phyloP scores from a whole-genome alignment of 768 basidiomycete genomes.

The Hydnomerulius pinastri region DNA sequence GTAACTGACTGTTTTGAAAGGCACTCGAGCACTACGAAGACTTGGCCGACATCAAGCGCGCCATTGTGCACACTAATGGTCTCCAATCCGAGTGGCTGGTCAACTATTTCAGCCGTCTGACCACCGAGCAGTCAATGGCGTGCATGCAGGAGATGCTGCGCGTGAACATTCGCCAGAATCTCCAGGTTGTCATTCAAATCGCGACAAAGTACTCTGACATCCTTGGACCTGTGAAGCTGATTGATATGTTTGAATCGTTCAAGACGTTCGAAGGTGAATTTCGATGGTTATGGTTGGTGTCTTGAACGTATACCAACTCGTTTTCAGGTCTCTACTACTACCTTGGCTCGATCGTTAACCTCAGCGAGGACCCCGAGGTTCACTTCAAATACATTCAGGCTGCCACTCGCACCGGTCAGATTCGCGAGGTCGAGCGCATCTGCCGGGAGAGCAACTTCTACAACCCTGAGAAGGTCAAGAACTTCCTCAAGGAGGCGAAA shows the following conservation, averaged over 20 bases:
- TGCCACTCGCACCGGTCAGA: conserved; percentile 95
- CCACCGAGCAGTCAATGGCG: conserved; percentile 95
- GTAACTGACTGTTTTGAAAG: conserved; percentile 42
- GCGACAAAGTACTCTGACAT: conserved; percentile 99
- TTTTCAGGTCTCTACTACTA: conserved; percentile 90
- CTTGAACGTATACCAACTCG: neutral
- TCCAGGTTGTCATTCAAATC: conserved; percentile 95
- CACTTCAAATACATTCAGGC: conserved; percentile 99
- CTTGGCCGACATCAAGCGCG: conserved; percentile 97
- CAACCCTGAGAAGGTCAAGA: conserved; percentile 99
- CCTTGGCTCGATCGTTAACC: conserved; percentile 95
- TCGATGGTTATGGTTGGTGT: neutral
- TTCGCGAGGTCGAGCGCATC: conserved; percentile 98
- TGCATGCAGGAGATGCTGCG: conserved; percentile 97
- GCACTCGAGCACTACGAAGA: conserved; percentile 99
- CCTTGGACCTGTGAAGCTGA: conserved; percentile 93
- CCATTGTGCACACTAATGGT: conserved; percentile 87
- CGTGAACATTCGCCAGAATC: conserved; percentile 96
- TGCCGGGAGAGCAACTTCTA: conserved; percentile 97
- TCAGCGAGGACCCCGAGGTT: conserved; percentile 94
- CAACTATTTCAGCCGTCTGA: conserved; percentile 94
- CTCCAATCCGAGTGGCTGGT: conserved; percentile 96
- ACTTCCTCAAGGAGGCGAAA: conserved; percentile 99
- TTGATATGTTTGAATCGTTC: conserved; percentile 98
- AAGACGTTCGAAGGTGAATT: conserved; percentile 89